Conservation (phyloP, 495 filamentous ascomycete genomes). For the Trichoderma orchidacearum region DNA sequence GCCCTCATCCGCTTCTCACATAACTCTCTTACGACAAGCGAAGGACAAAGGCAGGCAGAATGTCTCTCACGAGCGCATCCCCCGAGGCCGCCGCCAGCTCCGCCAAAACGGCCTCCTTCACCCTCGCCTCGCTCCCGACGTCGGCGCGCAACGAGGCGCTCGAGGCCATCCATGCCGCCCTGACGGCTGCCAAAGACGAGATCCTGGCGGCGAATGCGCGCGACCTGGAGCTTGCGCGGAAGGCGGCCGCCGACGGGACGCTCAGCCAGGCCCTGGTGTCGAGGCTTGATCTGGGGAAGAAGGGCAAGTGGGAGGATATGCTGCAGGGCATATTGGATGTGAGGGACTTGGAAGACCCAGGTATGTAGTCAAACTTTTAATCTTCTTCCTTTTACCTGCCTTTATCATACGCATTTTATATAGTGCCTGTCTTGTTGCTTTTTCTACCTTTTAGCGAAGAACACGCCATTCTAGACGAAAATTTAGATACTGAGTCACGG, state of each 20-base stretch:
- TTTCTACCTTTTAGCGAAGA: neutral
- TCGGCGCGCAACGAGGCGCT: slow-evolving; percentile 69
- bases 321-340: slow-evolving; percentile 90
- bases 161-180: slow-evolving; percentile 61
- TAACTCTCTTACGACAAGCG: too few species aligned
- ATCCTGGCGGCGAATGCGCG: slow-evolving; percentile 78
- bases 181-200: slow-evolving; percentile 49
- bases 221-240: slow-evolving; percentile 61
- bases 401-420: neutral
- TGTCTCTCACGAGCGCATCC: slow-evolving; percentile 66
- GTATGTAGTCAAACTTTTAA: slow-evolving; percentile 31
- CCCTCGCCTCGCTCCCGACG: slow-evolving; percentile 50
- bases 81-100: slow-evolving; percentile 51
- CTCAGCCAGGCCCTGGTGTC: slow-evolving; percentile 82
- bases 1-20: too few species aligned
- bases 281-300: slow-evolving; percentile 68
- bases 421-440: neutral
- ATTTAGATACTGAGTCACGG: neutral
- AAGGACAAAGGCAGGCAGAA: slow-evolving; percentile 12
- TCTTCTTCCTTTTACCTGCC: neutral
- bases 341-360: slow-evolving; percentile 70
- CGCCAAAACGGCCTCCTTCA: slow-evolving; percentile 57
- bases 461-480: neutral
- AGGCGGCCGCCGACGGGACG: slow-evolving; percentile 57
- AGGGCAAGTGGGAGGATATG: slow-evolving; percentile 96